These are phyloP conservation scores for Brettanomyces anomalus DNA, from an alignment of 805 yeast genomes.

Conservation along the genomic window DNA sequence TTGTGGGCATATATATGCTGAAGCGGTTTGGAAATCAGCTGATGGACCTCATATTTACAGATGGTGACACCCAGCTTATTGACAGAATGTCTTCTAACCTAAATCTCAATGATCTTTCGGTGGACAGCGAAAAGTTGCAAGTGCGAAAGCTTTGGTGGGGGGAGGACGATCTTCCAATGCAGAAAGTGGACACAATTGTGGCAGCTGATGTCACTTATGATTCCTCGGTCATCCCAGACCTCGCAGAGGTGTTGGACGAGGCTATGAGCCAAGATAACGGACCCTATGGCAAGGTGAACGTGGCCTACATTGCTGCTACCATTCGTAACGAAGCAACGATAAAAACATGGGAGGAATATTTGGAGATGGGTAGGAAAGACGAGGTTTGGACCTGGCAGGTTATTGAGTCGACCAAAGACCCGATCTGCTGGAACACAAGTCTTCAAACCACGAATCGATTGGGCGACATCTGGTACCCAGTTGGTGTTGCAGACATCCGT, in stretches of 20 bases:
- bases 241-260: slow-evolving; percentile 41
- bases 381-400: slow-evolving; percentile 21
- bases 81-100: slow-evolving; percentile 38
- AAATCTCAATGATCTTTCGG: slow-evolving; percentile 29
- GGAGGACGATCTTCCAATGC: slow-evolving; percentile 30
- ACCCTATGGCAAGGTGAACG: slow-evolving; percentile 10
- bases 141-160: slow-evolving; percentile 55
- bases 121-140: slow-evolving; percentile 9
- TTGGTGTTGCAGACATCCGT: slow-evolving; percentile 17
- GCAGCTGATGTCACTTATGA: slow-evolving; percentile 93
- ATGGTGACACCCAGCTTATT: slow-evolving; percentile 54
- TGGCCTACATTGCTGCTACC: slow-evolving; percentile 56
- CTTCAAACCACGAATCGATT: not conserved
- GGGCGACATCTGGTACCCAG: slow-evolving; percentile 14
- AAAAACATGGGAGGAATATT: slow-evolving; percentile 30
- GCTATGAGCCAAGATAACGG: slow-evolving; percentile 19
- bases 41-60: slow-evolving; percentile 41
- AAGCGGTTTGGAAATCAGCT: slow-evolving; percentile 14
- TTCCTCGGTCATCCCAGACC: slow-evolving; percentile 41
- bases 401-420: slow-evolving; percentile 3
- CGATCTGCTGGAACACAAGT: not conserved
- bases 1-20: slow-evolving; percentile 48
- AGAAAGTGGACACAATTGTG: slow-evolving; percentile 39
- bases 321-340: slow-evolving; percentile 53
- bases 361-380: slow-evolving; percentile 20